These are phyloP conservation scores for Borovskyia barvae DNA, from an alignment of 208 protist species.

Conservation along the genomic window DNA sequence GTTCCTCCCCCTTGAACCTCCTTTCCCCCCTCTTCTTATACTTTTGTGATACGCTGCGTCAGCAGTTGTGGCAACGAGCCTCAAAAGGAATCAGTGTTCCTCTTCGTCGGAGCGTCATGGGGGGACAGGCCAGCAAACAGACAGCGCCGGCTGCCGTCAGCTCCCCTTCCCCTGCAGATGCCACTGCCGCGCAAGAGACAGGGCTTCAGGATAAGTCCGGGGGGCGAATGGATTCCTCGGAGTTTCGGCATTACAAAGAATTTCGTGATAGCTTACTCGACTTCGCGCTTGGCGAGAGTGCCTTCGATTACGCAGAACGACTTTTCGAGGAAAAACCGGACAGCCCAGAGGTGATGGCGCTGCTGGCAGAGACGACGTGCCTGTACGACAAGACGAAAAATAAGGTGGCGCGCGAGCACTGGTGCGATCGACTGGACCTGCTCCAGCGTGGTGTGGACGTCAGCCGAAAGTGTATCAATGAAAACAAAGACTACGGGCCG, in stretches of 20 bases:
- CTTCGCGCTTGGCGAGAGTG: conserved; percentile 74
- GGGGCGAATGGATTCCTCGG: too few species aligned
- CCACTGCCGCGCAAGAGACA: too few species aligned
- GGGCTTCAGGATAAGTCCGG: too few species aligned
- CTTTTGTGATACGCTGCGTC: too few species aligned
- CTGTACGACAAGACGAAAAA: conserved; percentile 86
- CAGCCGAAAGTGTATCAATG: conserved; percentile 87
- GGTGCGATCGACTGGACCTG: conserved; percentile 82
- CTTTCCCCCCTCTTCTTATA: too few species aligned
- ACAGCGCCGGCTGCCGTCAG: too few species aligned
- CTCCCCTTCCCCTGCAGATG: too few species aligned
- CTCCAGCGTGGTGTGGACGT: conserved; percentile 84
- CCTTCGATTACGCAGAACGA: conserved; percentile 75
- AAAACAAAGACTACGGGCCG: conserved; percentile 77
- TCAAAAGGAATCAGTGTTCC: too few species aligned
- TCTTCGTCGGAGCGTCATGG: too few species aligned
- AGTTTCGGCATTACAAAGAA: conserved; percentile 44
- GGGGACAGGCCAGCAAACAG: too few species aligned
- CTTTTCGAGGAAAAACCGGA: conserved; percentile 64
- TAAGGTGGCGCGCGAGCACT: conserved; percentile 75
- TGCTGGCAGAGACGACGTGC: conserved; percentile 72
- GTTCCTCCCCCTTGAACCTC: too few species aligned
- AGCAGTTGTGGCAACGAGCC: too few species aligned
- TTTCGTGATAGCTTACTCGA: conserved; percentile 78
- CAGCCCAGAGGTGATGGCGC: conserved; percentile 81